A percentile compares a stretch with the other conserved stretches of the same genome.
phyloP scores from a whole-genome alignment of 2,329 filamentous ascomycete genomes.

The Camillea tinctor region DNA sequence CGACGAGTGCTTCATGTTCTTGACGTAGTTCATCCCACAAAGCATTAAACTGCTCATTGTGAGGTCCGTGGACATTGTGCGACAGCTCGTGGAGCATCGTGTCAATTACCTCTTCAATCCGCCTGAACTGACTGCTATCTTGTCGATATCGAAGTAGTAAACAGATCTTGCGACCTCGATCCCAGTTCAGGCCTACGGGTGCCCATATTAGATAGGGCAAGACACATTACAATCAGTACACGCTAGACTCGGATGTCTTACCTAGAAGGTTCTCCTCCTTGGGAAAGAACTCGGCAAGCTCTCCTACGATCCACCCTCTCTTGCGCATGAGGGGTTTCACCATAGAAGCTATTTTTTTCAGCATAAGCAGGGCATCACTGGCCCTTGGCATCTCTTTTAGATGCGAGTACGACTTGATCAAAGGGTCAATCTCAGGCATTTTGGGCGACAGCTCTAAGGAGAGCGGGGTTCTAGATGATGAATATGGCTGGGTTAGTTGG shows the following conservation, averaged over 20 bases:
- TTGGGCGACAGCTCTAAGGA: conserved; percentile 2
- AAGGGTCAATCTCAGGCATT: conserved; percentile 45
- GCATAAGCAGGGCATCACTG: conserved; percentile 53
- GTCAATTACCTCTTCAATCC: conserved; percentile 77
- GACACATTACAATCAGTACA: not conserved
- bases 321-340: conserved; percentile 96
- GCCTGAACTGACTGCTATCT: conserved; percentile 74
- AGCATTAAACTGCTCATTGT: conserved; percentile 78
- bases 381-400: conserved; percentile 46
- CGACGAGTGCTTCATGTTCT: conserved; percentile 72
- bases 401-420: conserved; percentile 50
- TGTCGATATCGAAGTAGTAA: conserved; percentile 75
- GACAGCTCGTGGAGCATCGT: conserved; percentile 93
- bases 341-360: conserved; percentile 80
- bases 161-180: conserved; percentile 74
- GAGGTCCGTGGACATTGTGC: conserved; percentile 83
- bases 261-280: conserved; percentile 72
- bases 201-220: conserved; percentile 2
- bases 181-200: conserved; percentile 69
- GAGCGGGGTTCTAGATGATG: not conserved
- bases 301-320: conserved; percentile 73
- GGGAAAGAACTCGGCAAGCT: conserved; percentile 84
- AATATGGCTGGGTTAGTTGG: not conserved
- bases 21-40: conserved; percentile 88
- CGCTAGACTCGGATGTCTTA: conserved; percentile 30